Evolutionary conservation across 139 green algal genomes (phyloP), one percentile per base, ranked within the genome.

Genomic region (Closterium sp.): DNA sequence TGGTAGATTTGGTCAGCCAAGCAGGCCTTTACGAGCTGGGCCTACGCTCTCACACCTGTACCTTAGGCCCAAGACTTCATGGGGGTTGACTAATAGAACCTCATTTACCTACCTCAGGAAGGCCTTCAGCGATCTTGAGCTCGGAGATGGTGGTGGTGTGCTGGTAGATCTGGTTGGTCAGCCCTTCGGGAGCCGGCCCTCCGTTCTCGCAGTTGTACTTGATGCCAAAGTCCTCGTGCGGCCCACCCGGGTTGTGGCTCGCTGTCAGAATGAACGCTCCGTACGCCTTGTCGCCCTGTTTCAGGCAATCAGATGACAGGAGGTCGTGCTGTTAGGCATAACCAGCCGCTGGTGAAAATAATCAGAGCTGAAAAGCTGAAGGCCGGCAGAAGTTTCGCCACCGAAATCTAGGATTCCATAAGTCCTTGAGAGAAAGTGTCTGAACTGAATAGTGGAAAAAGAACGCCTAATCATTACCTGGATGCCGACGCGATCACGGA

Each of bases 81-180:
- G 34, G 34, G 6, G 34, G 34, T 4, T 42, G 4, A 42, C 9
- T 21, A 3, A 70, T 1, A 17, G 50, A 19, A 13, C 9, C n/a
- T 87, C n/a, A 87, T 27, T 32, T 17, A 91, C 91, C 22, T 34
- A 92, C 92, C 28, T 92, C 97, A 0, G 98, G 97, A 45, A 99
- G 96, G 92, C 99, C 98, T 1, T 86, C 86, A 29, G 95, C 98
- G 86, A 97, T 96, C 79, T 97, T 96, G 88, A 99, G 96, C 85
- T 96, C 92, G 2, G 93, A 94, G 94, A 99, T 97, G 73, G 92
- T 97, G 79, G 96, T 91, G 24, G 98, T 99, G 95, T 97, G 97
- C 11, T 95, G 96, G 89, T 96, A 99, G 95, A 99, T 99, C 11
- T 31, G 29, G 87, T 95, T 70, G 7, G 94, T 96, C 31, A 96